Base-by-base conservation (phyloP, 106 monocot genomes). In the Dendrobium officinale region DNA sequence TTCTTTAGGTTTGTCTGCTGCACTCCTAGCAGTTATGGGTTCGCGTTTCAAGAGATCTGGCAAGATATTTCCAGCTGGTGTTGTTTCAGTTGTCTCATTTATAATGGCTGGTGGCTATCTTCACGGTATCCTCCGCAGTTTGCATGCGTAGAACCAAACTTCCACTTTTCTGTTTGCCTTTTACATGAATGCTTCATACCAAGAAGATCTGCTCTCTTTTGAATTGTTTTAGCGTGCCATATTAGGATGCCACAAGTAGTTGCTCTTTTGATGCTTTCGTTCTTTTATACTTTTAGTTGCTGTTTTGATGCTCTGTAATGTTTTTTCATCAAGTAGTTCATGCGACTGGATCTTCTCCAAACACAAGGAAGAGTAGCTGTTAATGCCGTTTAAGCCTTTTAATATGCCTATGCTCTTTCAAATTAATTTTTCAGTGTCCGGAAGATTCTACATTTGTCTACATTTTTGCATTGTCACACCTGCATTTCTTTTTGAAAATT, bases 41-140 rank as follows among this genome's bases (percentile, higher is more conserved):
- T 89, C 94, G 49, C 97, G 97, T 84, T 97, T 94, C 83, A 92
- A 84, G 83, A 95, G 87, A 33, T 95, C 98, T 0, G 89, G 92
- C 76, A 98, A 95, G 85, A 73, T 99, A 78, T 95, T 95, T 81
- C 98, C 98, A 0, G 98, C 92, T 9, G 98, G 98, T 44, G 83
- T 95, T 27, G 95, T 95, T 16, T 92, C 97, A 44, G 56, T 94
- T 4, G 81, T 91, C 13, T 98, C 97, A 1, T 83, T 98, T 10
- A 78, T 94, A 19, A 98, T 98, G 97, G 85, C 80, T 9, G 94
- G 88, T 51, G 97, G 94, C 51, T 98, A 98, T 77, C 72, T 90
- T 47, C 96, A 96, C 80, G 94, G 92, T 41, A 92, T 96, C 54
- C 56, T 94, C 33, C 93, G 94, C 29, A 78, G 94, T 77, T 76